These are phyloP conservation scores for Aspergillus spinulosporus DNA, from an alignment of 2,329 filamentous ascomycete species.

Conservation along the genomic window DNA sequence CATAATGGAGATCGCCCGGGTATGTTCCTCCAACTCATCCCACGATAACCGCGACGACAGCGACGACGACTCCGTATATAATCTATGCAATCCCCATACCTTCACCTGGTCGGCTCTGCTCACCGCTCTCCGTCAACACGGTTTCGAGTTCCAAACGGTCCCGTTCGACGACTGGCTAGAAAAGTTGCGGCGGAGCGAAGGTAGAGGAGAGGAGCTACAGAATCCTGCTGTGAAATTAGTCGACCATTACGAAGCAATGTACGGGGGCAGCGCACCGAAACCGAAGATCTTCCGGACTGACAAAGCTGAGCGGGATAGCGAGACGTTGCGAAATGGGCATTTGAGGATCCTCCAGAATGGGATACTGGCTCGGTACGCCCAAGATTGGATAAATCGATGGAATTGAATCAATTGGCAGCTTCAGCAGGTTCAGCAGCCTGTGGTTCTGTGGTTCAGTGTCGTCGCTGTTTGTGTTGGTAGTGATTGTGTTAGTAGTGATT, in stretches of 20 bases:
- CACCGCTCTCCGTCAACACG: constrained; percentile 28
- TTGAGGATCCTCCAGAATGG: constrained; percentile 34
- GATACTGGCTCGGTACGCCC: constrained; percentile 31
- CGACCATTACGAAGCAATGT: constrained; percentile 33
- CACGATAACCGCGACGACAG: not conserved
- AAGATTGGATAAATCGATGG: constrained; percentile 34
- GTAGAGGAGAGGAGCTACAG: constrained; percentile 27
- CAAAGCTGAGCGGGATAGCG: constrained; percentile 32
- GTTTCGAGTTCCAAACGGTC: constrained; percentile 39
- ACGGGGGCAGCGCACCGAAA: constrained; percentile 12
- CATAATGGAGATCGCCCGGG: constrained; percentile 29
- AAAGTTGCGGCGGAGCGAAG: constrained; percentile 32
- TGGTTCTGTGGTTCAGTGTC: not conserved
- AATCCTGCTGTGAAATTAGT: constrained; percentile 38
- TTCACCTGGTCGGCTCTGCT: constrained; percentile 42
- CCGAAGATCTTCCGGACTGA: constrained; percentile 28
- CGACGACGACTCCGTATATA: constrained; percentile 32
- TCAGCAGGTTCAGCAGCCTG: not conserved
- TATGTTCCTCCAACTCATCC: constrained; percentile 16
- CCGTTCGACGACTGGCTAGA: constrained; percentile 36
- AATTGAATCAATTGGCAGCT: not conserved
- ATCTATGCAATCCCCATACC: constrained; percentile 29
- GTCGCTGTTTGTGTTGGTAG: not conserved
- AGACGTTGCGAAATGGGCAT: constrained; percentile 28
- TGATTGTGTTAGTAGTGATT: not conserved